phyloP scores from a whole-genome alignment of 257 asterid genomes.

The Osmanthus fragrans region DNA sequence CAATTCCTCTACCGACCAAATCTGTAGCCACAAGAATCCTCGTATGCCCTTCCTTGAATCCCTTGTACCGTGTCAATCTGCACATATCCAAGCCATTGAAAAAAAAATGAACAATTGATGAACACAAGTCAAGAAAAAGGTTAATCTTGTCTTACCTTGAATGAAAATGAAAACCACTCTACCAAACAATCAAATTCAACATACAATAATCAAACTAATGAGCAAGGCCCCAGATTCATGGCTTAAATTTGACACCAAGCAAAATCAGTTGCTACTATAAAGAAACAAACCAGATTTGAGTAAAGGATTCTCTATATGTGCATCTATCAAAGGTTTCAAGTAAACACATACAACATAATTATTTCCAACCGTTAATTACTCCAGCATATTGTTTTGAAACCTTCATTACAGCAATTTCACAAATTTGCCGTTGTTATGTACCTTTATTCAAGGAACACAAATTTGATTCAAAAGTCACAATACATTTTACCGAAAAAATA shows the following conservation, averaged over 20 bases:
- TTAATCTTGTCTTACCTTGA: neutral
- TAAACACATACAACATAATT: neutral
- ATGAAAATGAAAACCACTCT: neutral
- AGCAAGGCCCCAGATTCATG: neutral
- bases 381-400: neutral
- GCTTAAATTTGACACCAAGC: neutral
- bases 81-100: slow-evolving; percentile 16
- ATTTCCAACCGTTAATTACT: neutral
- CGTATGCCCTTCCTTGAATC: slow-evolving; percentile 90
- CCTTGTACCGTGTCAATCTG: slow-evolving; percentile 85
- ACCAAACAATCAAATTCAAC: neutral
- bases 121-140: neutral
- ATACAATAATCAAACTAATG: neutral
- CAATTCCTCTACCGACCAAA: slow-evolving; percentile 93
- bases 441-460: neutral
- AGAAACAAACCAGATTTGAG: neutral
- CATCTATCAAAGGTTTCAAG: neutral
- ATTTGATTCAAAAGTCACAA: neutral
- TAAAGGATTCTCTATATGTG: neutral
- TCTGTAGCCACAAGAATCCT: slow-evolving; percentile 93
- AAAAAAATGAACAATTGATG: neutral
- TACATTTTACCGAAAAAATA: neutral
- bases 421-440: neutral
- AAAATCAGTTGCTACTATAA: neutral
- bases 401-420: neutral